Percentiles rank a stretch among this genome's conserved stretches.
Conservation (phyloP, 2,329 filamentous ascomycete species). For the Botrytis elliptica region DNA sequence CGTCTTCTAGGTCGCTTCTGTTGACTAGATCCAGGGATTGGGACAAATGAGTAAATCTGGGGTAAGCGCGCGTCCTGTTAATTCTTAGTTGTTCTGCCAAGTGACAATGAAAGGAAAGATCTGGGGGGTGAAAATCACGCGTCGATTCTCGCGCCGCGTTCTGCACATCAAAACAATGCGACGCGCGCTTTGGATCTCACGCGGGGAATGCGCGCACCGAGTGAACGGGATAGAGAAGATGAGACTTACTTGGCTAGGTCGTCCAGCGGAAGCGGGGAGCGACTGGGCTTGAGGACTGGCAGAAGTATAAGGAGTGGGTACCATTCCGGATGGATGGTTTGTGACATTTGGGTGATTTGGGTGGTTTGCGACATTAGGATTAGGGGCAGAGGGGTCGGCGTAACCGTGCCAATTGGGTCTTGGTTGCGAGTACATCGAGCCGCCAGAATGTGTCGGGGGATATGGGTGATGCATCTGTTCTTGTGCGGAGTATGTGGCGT, state of each 20-base stretch:
- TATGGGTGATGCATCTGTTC: conserved; percentile 86
- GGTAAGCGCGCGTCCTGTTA: conserved; percentile 48
- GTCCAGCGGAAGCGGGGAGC: neutral
- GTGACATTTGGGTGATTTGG: conserved; percentile 43
- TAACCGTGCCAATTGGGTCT: conserved; percentile 76
- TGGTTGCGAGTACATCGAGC: conserved; percentile 64
- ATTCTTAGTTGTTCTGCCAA: conserved; percentile 22
- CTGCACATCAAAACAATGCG: neutral
- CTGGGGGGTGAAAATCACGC: neutral
- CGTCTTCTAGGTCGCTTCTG: conserved; percentile 91
- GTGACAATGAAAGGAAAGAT: conserved; percentile 23
- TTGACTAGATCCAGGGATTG: conserved; percentile 93
- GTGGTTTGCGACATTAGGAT: neutral
- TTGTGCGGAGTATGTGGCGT: conserved; percentile 82
- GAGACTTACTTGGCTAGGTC: neutral
- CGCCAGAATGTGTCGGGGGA: conserved; percentile 53
- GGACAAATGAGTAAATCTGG: conserved; percentile 97
- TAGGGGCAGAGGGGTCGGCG: conserved; percentile 42
- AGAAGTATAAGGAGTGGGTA: neutral
- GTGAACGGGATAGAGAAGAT: neutral
- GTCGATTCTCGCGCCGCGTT: conserved; percentile 21
- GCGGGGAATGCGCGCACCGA: neutral
- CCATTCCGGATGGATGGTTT: neutral
- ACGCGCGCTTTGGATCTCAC: neutral
- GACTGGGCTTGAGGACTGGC: neutral